Percentiles rank a stretch among this genome's conserved stretches.
Evolutionary conservation across 78 protist genomes (phyloP).

Genomic region (Dictyostelium intermedium): DNA sequence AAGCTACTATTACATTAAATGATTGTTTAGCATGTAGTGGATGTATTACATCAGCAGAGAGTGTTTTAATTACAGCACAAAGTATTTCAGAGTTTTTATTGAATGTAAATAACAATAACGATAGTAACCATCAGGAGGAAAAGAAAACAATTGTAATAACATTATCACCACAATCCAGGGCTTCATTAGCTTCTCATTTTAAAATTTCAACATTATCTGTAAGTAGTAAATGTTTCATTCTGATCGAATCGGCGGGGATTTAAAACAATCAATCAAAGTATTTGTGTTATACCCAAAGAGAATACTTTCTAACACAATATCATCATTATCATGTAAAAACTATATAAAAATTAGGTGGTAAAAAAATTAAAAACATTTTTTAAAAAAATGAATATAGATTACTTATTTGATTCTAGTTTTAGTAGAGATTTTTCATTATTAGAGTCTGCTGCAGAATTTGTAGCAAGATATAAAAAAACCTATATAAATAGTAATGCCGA

Average conservation of each 20-base stretch:
- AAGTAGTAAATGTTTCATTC: too few species aligned
- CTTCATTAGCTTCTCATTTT: constrained; percentile 89
- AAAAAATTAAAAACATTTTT: constrained; percentile 38
- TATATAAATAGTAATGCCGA: not conserved
- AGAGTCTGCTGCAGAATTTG: constrained; percentile 84
- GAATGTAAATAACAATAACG: not conserved
- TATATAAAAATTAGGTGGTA: not conserved
- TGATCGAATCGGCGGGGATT: too few species aligned
- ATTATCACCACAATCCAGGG: constrained; percentile 91
- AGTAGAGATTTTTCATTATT: constrained; percentile 85
- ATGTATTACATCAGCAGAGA: constrained; percentile 97
- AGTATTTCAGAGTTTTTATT: constrained; percentile 76
- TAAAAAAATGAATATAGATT: constrained; percentile 23
- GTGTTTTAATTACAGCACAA: constrained; percentile 94
- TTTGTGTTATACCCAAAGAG: too few species aligned
- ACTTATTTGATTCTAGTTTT: constrained; percentile 81
- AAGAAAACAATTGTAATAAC: constrained; percentile 81
- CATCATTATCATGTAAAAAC: too few species aligned
- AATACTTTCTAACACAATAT: too few species aligned
- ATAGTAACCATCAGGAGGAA: not conserved
- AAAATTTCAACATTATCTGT: constrained; percentile 23
- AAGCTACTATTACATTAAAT: constrained; percentile 89
- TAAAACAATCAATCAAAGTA: too few species aligned
- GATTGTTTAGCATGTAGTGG: constrained; percentile 98
- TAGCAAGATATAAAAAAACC: constrained; percentile 49